These are phyloP conservation scores for Microsporum ferrugineum DNA, from an alignment of 2,329 filamentous ascomycete genomes.

Conservation along the genomic window DNA sequence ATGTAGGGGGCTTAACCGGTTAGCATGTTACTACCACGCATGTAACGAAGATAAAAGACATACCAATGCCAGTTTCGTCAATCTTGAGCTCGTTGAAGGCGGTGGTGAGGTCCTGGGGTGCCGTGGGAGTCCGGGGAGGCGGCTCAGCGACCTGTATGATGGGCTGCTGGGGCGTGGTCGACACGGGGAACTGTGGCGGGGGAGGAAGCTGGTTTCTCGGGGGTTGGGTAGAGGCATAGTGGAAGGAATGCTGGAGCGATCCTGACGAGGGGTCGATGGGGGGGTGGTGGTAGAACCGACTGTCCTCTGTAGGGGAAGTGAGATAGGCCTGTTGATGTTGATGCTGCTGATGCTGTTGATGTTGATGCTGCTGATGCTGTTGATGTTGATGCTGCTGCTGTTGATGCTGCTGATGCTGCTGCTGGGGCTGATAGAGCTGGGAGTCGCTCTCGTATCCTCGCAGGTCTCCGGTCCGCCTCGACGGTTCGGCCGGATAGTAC, in stretches of 20 bases:
- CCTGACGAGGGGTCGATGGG: slow-evolving; percentile 11
- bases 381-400: slow-evolving; percentile 6
- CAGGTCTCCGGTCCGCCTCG: not conserved
- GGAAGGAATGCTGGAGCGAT: not conserved
- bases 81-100: slow-evolving; percentile 79
- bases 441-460: not conserved
- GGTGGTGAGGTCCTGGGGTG: slow-evolving; percentile 46
- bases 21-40: not conserved
- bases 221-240: not conserved
- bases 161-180: not conserved
- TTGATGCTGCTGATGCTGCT: not conserved
- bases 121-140: not conserved
- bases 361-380: slow-evolving; percentile 7
- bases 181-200: not conserved
- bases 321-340: not conserved
- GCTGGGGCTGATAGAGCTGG: slow-evolving; percentile 2
- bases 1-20: slow-evolving; percentile 53
- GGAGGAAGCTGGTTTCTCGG: not conserved
- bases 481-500: not conserved
- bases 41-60: slow-evolving; percentile 21
- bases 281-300: slow-evolving; percentile 19
- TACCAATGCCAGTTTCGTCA: slow-evolving; percentile 75
- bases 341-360: not conserved
- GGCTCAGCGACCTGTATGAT: not conserved
- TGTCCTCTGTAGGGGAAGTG: slow-evolving; percentile 40